Evolutionary conservation across 768 basidiomycete genomes (phyloP).

Genomic region (Xanthoconium stramineum): DNA sequence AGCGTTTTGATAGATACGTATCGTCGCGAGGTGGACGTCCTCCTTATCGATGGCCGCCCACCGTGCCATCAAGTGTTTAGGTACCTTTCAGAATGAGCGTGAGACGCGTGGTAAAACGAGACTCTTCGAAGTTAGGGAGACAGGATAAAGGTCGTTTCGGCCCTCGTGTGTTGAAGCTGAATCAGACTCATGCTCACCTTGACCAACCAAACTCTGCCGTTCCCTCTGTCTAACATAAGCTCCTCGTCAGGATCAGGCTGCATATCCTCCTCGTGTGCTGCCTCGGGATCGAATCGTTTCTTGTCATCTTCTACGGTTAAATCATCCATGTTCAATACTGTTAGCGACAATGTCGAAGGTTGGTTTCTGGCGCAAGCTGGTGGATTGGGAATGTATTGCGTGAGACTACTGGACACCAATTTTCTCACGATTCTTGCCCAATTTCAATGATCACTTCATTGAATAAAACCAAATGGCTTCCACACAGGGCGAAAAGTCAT

Average conservation of each 20-base stretch:
- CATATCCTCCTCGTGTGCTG: conserved; percentile 50
- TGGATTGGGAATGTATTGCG: neutral
- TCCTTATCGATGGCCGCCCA: conserved; percentile 78
- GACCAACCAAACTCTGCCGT: conserved; percentile 80
- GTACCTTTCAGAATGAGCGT: conserved; percentile 52
- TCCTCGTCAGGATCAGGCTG: conserved; percentile 81
- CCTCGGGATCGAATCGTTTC: conserved; percentile 65
- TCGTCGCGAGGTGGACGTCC: conserved; percentile 77
- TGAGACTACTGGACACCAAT: neutral
- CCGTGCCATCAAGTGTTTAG: conserved; percentile 79
- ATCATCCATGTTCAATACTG: conserved; percentile 31
- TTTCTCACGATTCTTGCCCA: no score
- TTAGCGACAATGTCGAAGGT: neutral
- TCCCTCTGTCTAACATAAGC: conserved; percentile 72
- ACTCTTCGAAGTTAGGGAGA: neutral
- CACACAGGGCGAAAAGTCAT: no score
- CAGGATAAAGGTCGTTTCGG: neutral
- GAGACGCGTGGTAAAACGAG: conserved; percentile 6
- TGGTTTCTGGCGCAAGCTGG: neutral
- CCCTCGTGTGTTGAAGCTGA: neutral
- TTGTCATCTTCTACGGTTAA: conserved; percentile 56
- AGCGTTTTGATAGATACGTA: conserved; percentile 69
- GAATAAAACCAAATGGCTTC: no score
- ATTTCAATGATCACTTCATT: no score
- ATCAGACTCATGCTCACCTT: conserved; percentile 53